Base-by-base conservation (phyloP, 2,329 filamentous ascomycete species). In the Paracoccidioides lutzii region DNA sequence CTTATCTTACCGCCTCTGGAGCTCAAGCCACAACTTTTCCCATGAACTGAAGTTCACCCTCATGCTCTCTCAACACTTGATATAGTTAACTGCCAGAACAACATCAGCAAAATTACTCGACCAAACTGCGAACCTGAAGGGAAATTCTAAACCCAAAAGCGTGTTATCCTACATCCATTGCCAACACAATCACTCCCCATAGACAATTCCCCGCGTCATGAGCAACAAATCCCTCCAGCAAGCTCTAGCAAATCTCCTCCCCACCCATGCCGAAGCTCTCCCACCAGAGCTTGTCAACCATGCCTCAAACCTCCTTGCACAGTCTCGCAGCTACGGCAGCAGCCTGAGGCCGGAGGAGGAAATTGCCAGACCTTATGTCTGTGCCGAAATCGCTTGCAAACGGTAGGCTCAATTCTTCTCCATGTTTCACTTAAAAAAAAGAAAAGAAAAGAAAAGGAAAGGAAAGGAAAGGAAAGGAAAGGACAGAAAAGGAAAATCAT, bases 371-470 rank as follows among this genome's bases (percentile, higher is more conserved):
- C 78, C 81, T 4, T 93, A 93, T 69, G 87, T 85, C 3, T 95
- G 90, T 68, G 87, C 88, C 12, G 85, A 95, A 70, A 80, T 98
- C 58, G 93, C 93, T 22, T 97, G 90, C 67, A 88, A 91, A 63
- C 81, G 88, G 87, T 88, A 72, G 46, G 63, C 51, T 40, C 51
- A 52, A 28, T 48, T 12, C 15, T 35, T 45, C n/a, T 30, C 40
- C 7, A 5, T 46, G 22, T 33, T 5, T 12, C 9, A 45, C 12
- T 12, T 15, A 43, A 22, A 38, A 12, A 14, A 45, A 37, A 33
- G 3, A 5, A 15, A 2, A 15, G 22, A 30, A 30, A 41, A n/a
- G n/a, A n/a, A n/a, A n/a, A n/a, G n/a, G n/a, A n/a, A n/a, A n/a
- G n/a, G n/a, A n/a, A n/a, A n/a, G n/a, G n/a, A n/a, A n/a, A n/a